phyloP scores from a whole-genome alignment of 768 basidiomycete genomes.

The Hygrocybe coccinea region DNA sequence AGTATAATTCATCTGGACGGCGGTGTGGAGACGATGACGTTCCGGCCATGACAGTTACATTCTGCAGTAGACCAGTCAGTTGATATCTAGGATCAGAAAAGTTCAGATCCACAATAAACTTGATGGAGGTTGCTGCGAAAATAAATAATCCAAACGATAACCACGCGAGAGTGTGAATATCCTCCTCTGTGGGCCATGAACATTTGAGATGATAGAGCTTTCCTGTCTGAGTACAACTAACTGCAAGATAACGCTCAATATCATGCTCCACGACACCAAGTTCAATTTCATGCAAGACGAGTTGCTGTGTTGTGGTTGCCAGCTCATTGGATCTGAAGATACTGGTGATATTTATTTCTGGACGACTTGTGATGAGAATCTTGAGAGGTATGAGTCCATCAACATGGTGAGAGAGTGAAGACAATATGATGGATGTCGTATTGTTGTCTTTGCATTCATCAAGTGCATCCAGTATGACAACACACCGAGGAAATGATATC shows the following conservation, averaged over 20 bases:
- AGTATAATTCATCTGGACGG: conserved; percentile 6
- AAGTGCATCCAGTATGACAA: conserved; percentile 25
- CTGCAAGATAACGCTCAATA: conserved; percentile 15
- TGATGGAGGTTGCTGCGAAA: conserved; percentile 24
- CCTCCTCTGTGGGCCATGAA: not conserved
- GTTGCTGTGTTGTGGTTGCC: not conserved
- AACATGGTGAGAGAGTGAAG: too few species aligned
- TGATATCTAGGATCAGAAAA: conserved; percentile 8
- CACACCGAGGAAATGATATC: conserved; percentile 3
- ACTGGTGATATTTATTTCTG: conserved; percentile 30
- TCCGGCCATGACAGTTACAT: not conserved
- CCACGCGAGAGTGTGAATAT: conserved; percentile 14
- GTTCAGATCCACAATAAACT: conserved; percentile 16
- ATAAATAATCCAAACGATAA: conserved; percentile 26
- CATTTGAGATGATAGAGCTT: not conserved
- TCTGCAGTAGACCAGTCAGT: conserved; percentile 8
- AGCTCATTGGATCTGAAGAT: not conserved
- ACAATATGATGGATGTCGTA: too few species aligned
- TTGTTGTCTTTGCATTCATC: conserved; percentile 23
- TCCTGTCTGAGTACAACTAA: conserved; percentile 12
- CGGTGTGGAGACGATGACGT: not conserved
- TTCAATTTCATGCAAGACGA: conserved; percentile 5
- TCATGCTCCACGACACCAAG: conserved; percentile 10
- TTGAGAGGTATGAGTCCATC: too few species aligned
- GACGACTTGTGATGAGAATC: too few species aligned